Percentiles rank a stretch among this genome's conserved stretches.
phyloP scores from a whole-genome alignment of 106 monocot genomes.

The Apostasia shenzhenica region DNA sequence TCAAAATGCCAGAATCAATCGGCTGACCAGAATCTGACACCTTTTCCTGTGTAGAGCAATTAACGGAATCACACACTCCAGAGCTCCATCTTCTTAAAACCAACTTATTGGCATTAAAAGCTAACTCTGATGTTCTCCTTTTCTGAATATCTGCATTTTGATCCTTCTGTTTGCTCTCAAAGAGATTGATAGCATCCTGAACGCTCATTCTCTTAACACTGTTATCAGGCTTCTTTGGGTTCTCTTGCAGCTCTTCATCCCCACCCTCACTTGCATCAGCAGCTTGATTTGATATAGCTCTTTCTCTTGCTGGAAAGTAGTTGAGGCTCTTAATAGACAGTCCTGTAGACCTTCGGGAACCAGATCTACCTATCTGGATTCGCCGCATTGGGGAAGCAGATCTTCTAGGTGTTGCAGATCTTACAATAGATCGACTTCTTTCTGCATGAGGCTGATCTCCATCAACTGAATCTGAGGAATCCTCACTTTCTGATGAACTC shows the following conservation, averaged over 20 bases:
- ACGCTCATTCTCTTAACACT: constrained; percentile 83
- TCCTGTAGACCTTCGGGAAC: constrained; percentile 73
- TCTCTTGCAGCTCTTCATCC: constrained; percentile 38
- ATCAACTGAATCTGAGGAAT: constrained; percentile 49
- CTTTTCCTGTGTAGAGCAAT: constrained; percentile 21
- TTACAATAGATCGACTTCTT: constrained; percentile 70
- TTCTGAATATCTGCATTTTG: constrained; percentile 39
- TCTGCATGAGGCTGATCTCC: constrained; percentile 40
- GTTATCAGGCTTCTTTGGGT: constrained; percentile 60
- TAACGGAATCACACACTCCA: constrained; percentile 65
- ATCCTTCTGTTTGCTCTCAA: constrained; percentile 87
- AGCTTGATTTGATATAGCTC: constrained; percentile 31
- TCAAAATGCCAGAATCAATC: constrained; percentile 10
- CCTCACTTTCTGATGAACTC: constrained; percentile 64
- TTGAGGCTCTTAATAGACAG: constrained; percentile 80
- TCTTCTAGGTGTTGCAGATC: constrained; percentile 86
- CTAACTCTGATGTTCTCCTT: constrained; percentile 30
- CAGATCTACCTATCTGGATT: constrained; percentile 86
- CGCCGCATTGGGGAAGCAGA: constrained; percentile 96
- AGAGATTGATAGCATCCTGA: constrained; percentile 93
- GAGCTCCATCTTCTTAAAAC: constrained; percentile 98
- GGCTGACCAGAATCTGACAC: constrained; percentile 13
- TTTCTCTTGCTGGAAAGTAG: constrained; percentile 73
- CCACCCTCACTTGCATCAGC: constrained; percentile 31
- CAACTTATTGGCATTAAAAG: constrained; percentile 46